Evolutionary conservation across 257 asterid species (phyloP).

Genomic region (Nicotiana attenuata): DNA sequence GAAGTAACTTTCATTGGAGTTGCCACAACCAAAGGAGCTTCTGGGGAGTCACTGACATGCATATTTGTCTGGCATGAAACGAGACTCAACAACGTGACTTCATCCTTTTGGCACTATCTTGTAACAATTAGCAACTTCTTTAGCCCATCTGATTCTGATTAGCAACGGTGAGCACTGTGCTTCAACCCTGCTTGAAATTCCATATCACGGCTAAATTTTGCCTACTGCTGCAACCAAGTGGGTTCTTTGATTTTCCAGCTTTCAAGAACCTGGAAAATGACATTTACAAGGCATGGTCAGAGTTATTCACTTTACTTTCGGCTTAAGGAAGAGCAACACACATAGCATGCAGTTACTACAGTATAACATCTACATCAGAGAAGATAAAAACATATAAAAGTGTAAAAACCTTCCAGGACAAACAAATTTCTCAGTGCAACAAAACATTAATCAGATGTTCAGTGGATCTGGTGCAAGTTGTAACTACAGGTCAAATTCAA

Average conservation of each 20-base stretch:
- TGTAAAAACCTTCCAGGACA: background rate
- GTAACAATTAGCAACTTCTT: constrained; percentile 99
- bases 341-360: background rate
- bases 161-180: constrained; percentile 85
- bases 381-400: background rate
- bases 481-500: background rate
- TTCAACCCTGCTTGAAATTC: constrained; percentile 96
- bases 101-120: constrained; percentile 80
- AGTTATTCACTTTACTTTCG: background rate
- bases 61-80: constrained; percentile 89
- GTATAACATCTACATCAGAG: background rate
- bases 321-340: background rate
- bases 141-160: constrained; percentile 83
- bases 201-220: constrained; percentile 83
- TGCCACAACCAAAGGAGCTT: constrained; percentile 95
- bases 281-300: background rate
- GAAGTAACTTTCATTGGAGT: constrained; percentile 94
- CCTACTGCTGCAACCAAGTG: constrained; percentile 97
- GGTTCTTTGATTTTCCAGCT: constrained; percentile 93
- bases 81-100: constrained; percentile 89
- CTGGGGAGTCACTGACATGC: constrained; percentile 68
- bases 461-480: background rate
- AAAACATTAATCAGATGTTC: background rate
- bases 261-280: constrained; percentile 71
- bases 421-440: background rate